These are phyloP conservation scores for Cichorium intybus DNA, from an alignment of 140 eudicot species.

Conservation along the genomic window DNA sequence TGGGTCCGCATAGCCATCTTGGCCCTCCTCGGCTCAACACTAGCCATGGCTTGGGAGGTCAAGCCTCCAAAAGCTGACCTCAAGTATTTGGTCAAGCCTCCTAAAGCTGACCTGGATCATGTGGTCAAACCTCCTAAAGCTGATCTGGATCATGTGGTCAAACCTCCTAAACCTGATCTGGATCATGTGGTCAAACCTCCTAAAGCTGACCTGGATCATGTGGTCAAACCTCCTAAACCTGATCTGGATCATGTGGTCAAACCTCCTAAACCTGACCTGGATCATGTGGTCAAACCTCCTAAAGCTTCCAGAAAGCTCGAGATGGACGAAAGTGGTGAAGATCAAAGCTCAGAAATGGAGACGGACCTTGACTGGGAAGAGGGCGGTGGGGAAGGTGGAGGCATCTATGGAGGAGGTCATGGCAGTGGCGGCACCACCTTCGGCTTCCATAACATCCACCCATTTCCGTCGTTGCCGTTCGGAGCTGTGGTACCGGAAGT, in stretches of 20 bases:
- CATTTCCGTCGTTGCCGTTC: constrained; percentile 13
- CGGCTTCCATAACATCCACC: constrained; percentile 9
- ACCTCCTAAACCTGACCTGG: neutral
- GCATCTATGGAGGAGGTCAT: constrained; percentile 15
- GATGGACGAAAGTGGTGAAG: constrained; percentile 10
- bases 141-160: too few species aligned
- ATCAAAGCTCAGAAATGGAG: neutral
- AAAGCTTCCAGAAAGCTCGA: constrained; percentile 15
- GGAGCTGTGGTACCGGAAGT: constrained; percentile 11
- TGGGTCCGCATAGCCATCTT: constrained; percentile 26
- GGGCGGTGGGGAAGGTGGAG: neutral
- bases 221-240: neutral
- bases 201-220: too few species aligned
- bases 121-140: neutral
- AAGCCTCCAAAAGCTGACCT: neutral
- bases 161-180: neutral
- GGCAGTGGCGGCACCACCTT: constrained; percentile 17
- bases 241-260: neutral
- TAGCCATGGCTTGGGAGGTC: constrained; percentile 14
- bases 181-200: constrained; percentile 18
- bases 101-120: neutral
- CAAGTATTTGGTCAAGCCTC: neutral
- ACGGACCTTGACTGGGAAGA: neutral
- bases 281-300: constrained; percentile 16
- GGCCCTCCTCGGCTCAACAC: constrained; percentile 18